Percentiles rank a stretch among this genome's conserved stretches.
These are phyloP conservation scores for Dipodascus albidus DNA, from an alignment of 805 yeast genomes.

Conservation along the genomic window DNA sequence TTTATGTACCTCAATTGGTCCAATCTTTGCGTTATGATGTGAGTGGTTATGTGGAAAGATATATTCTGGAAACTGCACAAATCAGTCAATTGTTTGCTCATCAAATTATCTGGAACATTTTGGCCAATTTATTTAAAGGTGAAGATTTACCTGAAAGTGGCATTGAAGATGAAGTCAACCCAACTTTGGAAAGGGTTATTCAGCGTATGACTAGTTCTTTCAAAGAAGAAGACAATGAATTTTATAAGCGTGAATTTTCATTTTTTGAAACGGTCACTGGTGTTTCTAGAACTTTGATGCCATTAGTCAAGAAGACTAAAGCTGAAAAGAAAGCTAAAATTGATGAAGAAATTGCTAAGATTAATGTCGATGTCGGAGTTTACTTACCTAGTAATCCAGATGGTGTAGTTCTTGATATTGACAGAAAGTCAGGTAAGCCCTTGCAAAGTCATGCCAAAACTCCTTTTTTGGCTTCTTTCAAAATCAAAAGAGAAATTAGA, in stretches of 20 bases:
- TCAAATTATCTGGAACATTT: slow-evolving; percentile 96
- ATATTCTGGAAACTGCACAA: slow-evolving; percentile 84
- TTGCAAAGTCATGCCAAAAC: slow-evolving; percentile 98
- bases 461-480: slow-evolving; percentile 94
- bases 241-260: slow-evolving; percentile 72
- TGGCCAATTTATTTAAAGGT: slow-evolving; percentile 84
- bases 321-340: slow-evolving; percentile 94
- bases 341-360: slow-evolving; percentile 86
- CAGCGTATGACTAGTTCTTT: slow-evolving; percentile 52
- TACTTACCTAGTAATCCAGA: slow-evolving; percentile 95
- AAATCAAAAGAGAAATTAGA: slow-evolving; percentile 50
- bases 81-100: slow-evolving; percentile 89
- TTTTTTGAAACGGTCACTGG: slow-evolving; percentile 87
- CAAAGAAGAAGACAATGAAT: slow-evolving; percentile 45
- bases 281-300: slow-evolving; percentile 90
- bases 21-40: slow-evolving; percentile 78
- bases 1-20: slow-evolving; percentile 96
- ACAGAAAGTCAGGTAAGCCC: slow-evolving; percentile 85
- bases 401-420: slow-evolving; percentile 86
- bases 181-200: slow-evolving; percentile 65
- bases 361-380: slow-evolving; percentile 66
- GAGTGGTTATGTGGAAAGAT: slow-evolving; percentile 76
- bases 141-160: slow-evolving; percentile 51
- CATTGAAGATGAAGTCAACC: slow-evolving; percentile 72
- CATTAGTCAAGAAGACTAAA: slow-evolving; percentile 85